Evolutionary conservation across 2,329 filamentous ascomycete genomes (phyloP), one percentile per base, ranked within the genome.

Genomic region (Aschersonia sp.): DNA sequence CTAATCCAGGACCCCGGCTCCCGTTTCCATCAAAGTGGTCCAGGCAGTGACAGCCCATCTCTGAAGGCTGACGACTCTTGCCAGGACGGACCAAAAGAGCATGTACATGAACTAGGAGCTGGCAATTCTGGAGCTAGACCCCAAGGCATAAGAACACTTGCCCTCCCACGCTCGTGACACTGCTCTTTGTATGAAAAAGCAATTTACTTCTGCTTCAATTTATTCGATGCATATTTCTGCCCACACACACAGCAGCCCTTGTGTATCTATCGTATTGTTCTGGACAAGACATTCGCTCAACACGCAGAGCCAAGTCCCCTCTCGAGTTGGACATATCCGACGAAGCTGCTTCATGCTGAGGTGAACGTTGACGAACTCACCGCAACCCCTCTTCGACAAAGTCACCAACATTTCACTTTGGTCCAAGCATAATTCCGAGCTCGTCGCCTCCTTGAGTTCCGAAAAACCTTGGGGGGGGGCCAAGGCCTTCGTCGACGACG

Each of bases 61-160:
- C 43, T 38, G 40, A 38, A 40, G 43, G 48, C 48, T 50, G 45
- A 47, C 48, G 43, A 35, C 38, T 46, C 40, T 47, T 40, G 30
- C 30, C 42, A 47, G 20, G 32, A 6, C 6, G 6, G 32, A 10
- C 6, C 10, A 43, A 35, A 47, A 40, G 40, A 31, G 20, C 31
- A 41, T 40, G 44, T 45, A 43, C 41, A 47, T 30, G 43, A 46
- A 30, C 31, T 20, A 43, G 40, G 38, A 47, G 31, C 43, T 38
- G 47, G 30, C 38, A n/a, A 31, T 46, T 28, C n/a, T 10, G 10
- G 31, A 43, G 46, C 40, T 43, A 50, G 30, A n/a, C 43, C 31
- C 20, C 46, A 41, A 47, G 41, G 20, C 46, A 46, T 45, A 46
- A 47, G 45, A 40, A 50, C 40, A 31, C 38, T 45, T 30, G 9